Conservation (phyloP, 106 monocot species). For the Iris macrosiphon region DNA sequence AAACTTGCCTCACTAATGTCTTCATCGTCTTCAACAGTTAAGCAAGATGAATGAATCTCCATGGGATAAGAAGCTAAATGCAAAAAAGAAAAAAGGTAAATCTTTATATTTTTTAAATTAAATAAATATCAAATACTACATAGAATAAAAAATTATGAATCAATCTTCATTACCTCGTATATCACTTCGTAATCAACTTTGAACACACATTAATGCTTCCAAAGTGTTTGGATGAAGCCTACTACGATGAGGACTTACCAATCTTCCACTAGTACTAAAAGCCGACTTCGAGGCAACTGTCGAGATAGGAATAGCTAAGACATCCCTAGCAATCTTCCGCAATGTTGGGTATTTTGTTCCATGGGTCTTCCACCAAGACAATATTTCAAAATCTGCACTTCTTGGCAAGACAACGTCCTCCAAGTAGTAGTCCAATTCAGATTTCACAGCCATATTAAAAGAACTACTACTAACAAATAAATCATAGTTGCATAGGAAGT, state of each 20-base stretch:
- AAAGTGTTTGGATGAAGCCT: neutral
- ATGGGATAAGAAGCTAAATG: too few relatives aligned
- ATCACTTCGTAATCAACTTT: slow-evolving; percentile 7
- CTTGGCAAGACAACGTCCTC: neutral
- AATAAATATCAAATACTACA: too few relatives aligned
- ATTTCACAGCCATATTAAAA: slow-evolving; percentile 8
- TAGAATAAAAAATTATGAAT: too few relatives aligned
- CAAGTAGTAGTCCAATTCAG: slow-evolving; percentile 10
- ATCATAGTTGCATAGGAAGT: too few relatives aligned
- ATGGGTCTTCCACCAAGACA: slow-evolving; percentile 7
- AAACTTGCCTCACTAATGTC: too few relatives aligned
- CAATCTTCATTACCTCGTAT: too few relatives aligned
- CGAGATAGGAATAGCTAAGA: slow-evolving; percentile 8
- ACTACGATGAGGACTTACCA: neutral
- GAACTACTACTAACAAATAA: neutral
- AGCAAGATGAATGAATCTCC: too few relatives aligned
- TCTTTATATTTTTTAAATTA: too few relatives aligned
- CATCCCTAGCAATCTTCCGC: slow-evolving; percentile 8
- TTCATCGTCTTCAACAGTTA: too few relatives aligned
- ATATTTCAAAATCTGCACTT: slow-evolving; percentile 3
- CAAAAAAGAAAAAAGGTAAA: too few relatives aligned
- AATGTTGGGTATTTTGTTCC: slow-evolving; percentile 1
- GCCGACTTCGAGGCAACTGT: neutral
- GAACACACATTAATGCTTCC: slow-evolving; percentile 7
- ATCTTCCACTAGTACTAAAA: neutral